Percentiles rank a stretch among this genome's conserved stretches.
These are phyloP conservation scores for Cyclotella cryptica DNA, from an alignment of 108 stramenopile species.

Conservation along the genomic window DNA sequence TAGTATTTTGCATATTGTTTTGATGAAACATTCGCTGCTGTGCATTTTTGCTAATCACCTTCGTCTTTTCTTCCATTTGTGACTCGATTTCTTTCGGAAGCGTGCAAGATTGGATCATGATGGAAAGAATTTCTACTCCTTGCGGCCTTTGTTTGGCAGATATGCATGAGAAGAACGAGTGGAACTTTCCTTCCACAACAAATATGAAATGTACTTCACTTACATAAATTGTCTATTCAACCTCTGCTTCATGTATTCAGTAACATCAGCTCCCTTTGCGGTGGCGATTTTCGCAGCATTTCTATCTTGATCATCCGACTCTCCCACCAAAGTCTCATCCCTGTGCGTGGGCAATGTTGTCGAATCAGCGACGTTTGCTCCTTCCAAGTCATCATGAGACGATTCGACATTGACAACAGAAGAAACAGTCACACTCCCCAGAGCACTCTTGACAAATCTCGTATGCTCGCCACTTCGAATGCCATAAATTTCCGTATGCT, in stretches of 20 bases:
- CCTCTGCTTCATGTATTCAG: slow-evolving; percentile 43
- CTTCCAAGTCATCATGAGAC: not conserved
- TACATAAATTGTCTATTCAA: slow-evolving; percentile 58
- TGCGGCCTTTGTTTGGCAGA: slow-evolving; percentile 22
- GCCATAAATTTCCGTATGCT: slow-evolving; percentile 63
- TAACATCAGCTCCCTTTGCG: slow-evolving; percentile 21
- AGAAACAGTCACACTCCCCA: slow-evolving; percentile 8
- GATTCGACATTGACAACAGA: not conserved
- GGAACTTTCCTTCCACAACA: not conserved
- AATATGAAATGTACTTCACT: not conserved
- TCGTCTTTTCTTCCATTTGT: slow-evolving; percentile 60
- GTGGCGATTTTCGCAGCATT: slow-evolving; percentile 12
- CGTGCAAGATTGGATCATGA: slow-evolving; percentile 59
- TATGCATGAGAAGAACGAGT: not conserved
- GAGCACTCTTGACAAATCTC: slow-evolving; percentile 1
- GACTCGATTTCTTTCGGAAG: slow-evolving; percentile 53
- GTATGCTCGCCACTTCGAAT: slow-evolving; percentile 37
- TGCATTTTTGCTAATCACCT: slow-evolving; percentile 52
- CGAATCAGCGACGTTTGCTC: not conserved
- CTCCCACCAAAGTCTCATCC: slow-evolving; percentile 27
- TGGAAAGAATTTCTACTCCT: slow-evolving; percentile 36
- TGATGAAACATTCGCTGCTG: slow-evolving; percentile 63
- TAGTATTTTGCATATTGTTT: slow-evolving; percentile 54
- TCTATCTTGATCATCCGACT: slow-evolving; percentile 14
- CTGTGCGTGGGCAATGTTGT: not conserved